Percentiles rank a stretch among this genome's conserved stretches.
phyloP scores from a whole-genome alignment of 2,329 filamentous ascomycete species.

The Atkinsonella texensis region DNA sequence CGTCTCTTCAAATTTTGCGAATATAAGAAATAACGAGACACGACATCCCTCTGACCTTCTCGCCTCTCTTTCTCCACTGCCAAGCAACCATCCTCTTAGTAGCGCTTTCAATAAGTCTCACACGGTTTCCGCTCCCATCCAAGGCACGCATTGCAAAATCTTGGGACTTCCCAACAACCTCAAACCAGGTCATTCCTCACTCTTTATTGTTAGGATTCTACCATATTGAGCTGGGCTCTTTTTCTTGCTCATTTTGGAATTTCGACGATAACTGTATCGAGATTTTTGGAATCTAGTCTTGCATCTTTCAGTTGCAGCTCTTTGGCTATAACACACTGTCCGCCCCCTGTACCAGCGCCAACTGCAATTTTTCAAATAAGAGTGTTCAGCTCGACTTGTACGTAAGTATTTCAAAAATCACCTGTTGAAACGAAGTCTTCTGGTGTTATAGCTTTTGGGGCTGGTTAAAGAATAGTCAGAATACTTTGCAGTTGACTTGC shows the following conservation, averaged over 20 bases:
- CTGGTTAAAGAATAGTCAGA: not conserved
- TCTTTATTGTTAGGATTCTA: not conserved
- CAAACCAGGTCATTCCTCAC: not conserved
- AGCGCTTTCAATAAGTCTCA: not conserved
- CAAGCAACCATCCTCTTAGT: not conserved
- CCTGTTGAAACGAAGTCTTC: not conserved
- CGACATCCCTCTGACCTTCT: not conserved
- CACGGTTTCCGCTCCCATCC: not conserved
- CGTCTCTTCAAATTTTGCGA: not conserved
- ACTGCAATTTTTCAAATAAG: not conserved
- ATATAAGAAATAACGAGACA: not conserved
- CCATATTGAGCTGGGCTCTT: not conserved
- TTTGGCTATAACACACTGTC: not conserved
- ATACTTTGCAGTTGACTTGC: too few species aligned
- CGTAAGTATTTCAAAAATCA: not conserved
- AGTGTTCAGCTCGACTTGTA: not conserved
- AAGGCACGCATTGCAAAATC: not conserved
- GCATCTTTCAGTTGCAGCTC: not conserved
- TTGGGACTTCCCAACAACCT: not conserved
- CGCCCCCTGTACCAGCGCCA: not conserved
- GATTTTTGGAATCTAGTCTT: not conserved
- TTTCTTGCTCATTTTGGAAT: not conserved
- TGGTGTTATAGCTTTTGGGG: not conserved
- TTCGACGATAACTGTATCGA: not conserved
- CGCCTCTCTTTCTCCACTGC: not conserved